Base-by-base conservation (phyloP, 768 basidiomycete species). In the Boletus sensibilis region DNA sequence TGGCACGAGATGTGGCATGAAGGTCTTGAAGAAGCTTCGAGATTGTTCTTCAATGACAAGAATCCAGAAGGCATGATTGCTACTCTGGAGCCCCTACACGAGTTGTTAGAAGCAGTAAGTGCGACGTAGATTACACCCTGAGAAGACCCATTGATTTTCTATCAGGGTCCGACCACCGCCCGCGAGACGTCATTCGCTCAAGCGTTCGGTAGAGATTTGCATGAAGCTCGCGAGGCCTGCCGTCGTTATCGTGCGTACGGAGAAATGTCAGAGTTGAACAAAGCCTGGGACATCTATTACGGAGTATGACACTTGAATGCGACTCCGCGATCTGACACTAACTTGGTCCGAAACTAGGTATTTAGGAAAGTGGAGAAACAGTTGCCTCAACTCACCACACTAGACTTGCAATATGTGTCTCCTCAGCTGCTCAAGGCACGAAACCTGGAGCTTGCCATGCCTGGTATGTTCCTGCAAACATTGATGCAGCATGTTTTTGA, bases 1-100 rank as follows among this genome's bases (percentile, higher is more conserved):
- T 99, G 97, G 97, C 95, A 98, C 64, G 97, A 99, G 71, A 78
- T 94, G 60, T 99, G 97, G 97, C 94, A 98, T 64, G 97, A 99
- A 75, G 94, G 93, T 18, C 78, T 99, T 21, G 97, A 99, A 74
- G 97, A 99, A 72, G 97, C 97, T 7, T 97, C 95, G 8, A 83
- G 97, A 40, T 75, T 94, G 44, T 99, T 94, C 76, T 99, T 95
- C 79, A 94, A 92, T 11, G 97, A 98, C 64, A 90, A 93, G 66
- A 97, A 99, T 70, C 88, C 96, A 2, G 90, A 93, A 56, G 97
- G 91, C 7, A 99, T 99, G 97, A 97, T 98, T 64, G 87, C 86
- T 23, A 88, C 85, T 13, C 74, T 99, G 46, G 93, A 94, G 64
- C 96, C 95, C 3, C 75, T 98, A 55, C 97, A 99, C 62, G 90